A percentile compares a stretch with the other conserved stretches of the same genome.
phyloP scores from a whole-genome alignment of 352 stramenopile species.

The Aphanomyces stellatus region DNA sequence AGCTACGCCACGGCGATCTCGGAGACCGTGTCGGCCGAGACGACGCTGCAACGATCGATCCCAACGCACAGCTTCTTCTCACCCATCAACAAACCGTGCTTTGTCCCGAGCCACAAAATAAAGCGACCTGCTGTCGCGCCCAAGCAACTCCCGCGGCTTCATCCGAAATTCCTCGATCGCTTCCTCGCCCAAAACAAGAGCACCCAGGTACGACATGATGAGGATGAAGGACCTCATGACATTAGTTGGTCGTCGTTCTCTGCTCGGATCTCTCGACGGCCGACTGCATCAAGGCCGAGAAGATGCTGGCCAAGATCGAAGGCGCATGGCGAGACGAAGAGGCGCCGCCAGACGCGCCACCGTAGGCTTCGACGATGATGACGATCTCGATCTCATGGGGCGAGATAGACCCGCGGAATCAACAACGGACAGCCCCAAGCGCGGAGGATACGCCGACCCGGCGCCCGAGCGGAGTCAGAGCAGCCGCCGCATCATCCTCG shows the following conservation, averaged over 20 bases:
- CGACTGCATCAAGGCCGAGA: conserved; percentile 10
- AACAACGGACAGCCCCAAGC: not conserved
- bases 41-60: not conserved
- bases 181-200: not conserved
- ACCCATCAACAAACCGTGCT: conserved; percentile 9
- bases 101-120: conserved; percentile 4
- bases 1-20: conserved; percentile 1
- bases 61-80: conserved; percentile 13
- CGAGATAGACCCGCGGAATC: no score
- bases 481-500: conserved; percentile 6
- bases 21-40: not conserved
- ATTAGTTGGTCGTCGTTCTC: conserved; percentile 7
- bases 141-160: conserved; percentile 3
- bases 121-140: not conserved
- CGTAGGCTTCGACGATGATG: not conserved
- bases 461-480: not conserved
- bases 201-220: not conserved
- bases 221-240: not conserved
- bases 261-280: conserved; percentile 12
- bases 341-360: not conserved
- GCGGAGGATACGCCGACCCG: not conserved
- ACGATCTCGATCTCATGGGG: no score
- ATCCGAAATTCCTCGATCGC: not conserved
- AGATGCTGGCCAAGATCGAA: conserved; percentile 15
- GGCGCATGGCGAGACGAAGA: not conserved